Evolutionary conservation across 177 flowering plant species (phyloP), one percentile per base, ranked within the genome.

Genomic region (Vitis hybrid): DNA sequence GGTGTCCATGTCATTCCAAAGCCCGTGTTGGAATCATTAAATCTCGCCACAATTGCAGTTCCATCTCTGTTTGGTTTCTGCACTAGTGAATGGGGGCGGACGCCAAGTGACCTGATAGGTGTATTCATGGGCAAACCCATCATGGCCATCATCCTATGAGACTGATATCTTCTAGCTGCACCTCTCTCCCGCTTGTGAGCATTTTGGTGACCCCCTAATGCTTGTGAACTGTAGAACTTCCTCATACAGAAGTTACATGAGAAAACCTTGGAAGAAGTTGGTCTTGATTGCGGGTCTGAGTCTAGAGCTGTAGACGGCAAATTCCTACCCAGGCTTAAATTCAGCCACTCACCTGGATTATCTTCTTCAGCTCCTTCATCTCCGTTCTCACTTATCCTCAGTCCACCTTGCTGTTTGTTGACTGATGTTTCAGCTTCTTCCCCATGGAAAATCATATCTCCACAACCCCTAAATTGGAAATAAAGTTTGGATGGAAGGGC

Each of bases 161-260:
- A 79, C 11, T 82, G 86, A 34, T 72, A 80, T 76, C 89, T 81
- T 67, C 80, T 82, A 3, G 85, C 89, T 69, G 83, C 83, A 11
- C 88, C 84, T 74, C 94, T 78, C 66, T 89, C 92, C 71, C 88
- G 78, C 77, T 87, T 89, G 83, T 88, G 94, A 17, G 94, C 94
- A 70, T 89, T 89, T 69, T 89, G 94, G 56, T 89, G 94, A 52
- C 94, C 94, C 11, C 94, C 94, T 71, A 89, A 64, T 68, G 94
- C 91, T 70, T 89, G 90, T 54, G 94, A 89, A 55, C 90, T 89
- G 78, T 60, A 88, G 78, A 89, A 89, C 72, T 88, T 89, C 63
- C 94, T 88, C 88, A 76, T 81, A 76, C 94, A 88, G 73, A 86
- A 86, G 76, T 89, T 88, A 74, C 94, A 88, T n/a, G 90, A 86